Evolutionary conservation across 2,329 filamentous ascomycete genomes (phyloP).

Genomic region (Fusarium ambrosium): DNA sequence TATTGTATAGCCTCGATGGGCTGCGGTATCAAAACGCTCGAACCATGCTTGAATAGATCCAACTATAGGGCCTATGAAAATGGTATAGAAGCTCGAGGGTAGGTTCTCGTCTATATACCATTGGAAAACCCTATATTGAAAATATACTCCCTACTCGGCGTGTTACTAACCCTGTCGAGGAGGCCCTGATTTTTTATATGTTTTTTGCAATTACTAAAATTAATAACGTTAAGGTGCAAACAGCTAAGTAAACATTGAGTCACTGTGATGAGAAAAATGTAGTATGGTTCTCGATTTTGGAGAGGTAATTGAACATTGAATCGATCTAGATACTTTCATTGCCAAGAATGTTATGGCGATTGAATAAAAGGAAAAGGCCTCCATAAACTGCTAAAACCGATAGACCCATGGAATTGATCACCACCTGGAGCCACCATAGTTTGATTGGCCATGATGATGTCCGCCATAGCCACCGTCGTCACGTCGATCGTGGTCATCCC

Average conservation of each 20-base stretch:
- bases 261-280: background rate
- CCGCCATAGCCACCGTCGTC: background rate
- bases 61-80: background rate
- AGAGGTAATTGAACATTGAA: background rate
- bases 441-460: background rate
- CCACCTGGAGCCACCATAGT: slow-evolving; percentile 3
- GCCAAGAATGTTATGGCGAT: background rate
- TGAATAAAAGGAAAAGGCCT: background rate
- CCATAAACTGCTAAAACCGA: background rate
- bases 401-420: background rate
- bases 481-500: background rate
- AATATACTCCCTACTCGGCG: background rate
- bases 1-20: background rate
- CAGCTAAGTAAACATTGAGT: background rate
- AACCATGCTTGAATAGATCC: background rate
- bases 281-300: background rate
- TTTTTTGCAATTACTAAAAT: background rate
- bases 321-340: background rate
- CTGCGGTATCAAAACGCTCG: background rate
- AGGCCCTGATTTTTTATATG: background rate
- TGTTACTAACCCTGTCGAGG: background rate
- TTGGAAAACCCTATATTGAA: background rate
- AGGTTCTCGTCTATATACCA: background rate
- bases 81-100: background rate
- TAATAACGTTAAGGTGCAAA: background rate